Conservation (phyloP, 768 basidiomycete species). For the Boletellus emodensis region DNA sequence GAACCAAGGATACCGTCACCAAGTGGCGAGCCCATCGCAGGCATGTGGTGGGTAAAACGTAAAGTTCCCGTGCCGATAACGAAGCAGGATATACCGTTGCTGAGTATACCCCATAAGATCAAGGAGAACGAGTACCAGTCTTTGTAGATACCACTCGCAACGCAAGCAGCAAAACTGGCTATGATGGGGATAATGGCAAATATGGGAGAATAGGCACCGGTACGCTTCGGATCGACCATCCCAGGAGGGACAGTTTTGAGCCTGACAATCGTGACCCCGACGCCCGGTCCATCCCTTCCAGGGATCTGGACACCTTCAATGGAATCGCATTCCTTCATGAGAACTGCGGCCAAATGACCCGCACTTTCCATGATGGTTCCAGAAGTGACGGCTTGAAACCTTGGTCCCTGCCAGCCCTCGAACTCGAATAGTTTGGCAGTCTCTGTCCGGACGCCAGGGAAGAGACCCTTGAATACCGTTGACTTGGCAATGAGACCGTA, state of each 20-base stretch:
- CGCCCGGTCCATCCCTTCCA: constrained; percentile 7
- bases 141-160: constrained; percentile 11
- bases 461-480: no score
- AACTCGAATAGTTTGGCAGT: no score
- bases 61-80: constrained; percentile 24
- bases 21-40: constrained; percentile 21
- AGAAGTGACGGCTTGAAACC: constrained; percentile 69
- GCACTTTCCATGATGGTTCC: constrained; percentile 46
- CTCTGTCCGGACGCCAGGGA: no score
- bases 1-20: constrained; percentile 30
- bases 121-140: constrained; percentile 28
- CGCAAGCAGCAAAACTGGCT: constrained; percentile 19
- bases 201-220: not conserved
- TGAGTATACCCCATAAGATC: constrained; percentile 28
- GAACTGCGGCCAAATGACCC: constrained; percentile 57
- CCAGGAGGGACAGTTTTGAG: constrained; percentile 6
- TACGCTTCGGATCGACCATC: constrained; percentile 5
- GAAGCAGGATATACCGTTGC: constrained; percentile 27
- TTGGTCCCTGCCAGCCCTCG: constrained; percentile 38
- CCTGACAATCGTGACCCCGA: constrained; percentile 8
- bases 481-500: no score
- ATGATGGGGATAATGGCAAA: constrained; percentile 19
- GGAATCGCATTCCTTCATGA: constrained; percentile 12
- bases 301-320: constrained; percentile 8
- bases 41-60: constrained; percentile 19